These are phyloP conservation scores for Mycena citricolor DNA, from an alignment of 1,284 basidiomycete species.

Conservation along the genomic window DNA sequence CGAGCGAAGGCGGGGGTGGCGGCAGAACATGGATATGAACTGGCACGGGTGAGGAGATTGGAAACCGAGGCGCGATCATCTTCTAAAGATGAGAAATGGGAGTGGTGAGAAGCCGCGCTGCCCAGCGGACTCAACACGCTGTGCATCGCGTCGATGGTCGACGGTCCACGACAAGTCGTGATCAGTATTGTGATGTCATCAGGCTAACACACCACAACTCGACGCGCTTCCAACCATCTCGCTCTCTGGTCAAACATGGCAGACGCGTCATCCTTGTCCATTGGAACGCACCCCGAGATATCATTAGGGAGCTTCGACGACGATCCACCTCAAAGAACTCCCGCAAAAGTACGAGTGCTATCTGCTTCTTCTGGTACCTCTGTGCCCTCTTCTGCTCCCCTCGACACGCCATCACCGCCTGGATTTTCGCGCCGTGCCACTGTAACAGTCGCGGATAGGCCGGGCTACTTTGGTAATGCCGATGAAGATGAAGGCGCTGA, in stretches of 20 bases:
- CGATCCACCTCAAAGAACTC: conserved; percentile 55
- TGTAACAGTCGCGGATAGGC: conserved; percentile 30
- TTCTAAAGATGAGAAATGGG: too few relatives aligned
- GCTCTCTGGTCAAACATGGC: too few relatives aligned
- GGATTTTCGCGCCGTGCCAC: conserved; percentile 30
- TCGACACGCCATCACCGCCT: conserved; percentile 55
- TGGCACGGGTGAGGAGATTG: conserved; percentile 62
- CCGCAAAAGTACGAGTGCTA: conserved; percentile 49
- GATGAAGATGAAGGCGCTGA: conserved; percentile 41
- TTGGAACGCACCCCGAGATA: conserved; percentile 52
- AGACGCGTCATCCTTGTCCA: too few relatives aligned
- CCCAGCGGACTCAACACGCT: too few relatives aligned
- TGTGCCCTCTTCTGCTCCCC: conserved; percentile 51
- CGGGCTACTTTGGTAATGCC: conserved; percentile 24
- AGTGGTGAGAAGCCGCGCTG: too few relatives aligned
- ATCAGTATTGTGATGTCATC: too few relatives aligned
- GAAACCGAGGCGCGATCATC: conserved; percentile 46
- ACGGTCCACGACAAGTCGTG: too few relatives aligned
- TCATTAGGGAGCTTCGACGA: conserved; percentile 55
- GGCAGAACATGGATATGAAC: conserved; percentile 68
- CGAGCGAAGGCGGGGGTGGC: conserved; percentile 69
- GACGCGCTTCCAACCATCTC: too few relatives aligned
- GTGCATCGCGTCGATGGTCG: too few relatives aligned
- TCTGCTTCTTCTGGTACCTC: conserved; percentile 53
- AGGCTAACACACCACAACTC: too few relatives aligned